These are phyloP conservation scores for Fusarium luffae DNA, from an alignment of 2,329 filamentous ascomycete species.

Conservation along the genomic window DNA sequence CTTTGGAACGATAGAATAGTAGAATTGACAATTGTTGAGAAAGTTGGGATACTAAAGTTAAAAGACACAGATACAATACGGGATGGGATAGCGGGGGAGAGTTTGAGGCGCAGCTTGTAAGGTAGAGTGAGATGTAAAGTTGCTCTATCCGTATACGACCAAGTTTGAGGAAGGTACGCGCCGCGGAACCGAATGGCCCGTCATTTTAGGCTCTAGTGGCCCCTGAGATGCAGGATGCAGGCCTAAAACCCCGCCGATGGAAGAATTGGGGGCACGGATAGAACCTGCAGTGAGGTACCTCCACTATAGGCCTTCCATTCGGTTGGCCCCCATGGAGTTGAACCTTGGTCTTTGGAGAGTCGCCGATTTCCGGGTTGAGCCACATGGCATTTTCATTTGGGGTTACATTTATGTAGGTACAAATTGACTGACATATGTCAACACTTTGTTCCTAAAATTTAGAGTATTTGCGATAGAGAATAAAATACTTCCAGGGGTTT, in stretches of 20 bases:
- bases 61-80: neutral
- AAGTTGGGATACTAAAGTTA: slow-evolving; percentile 28
- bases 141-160: slow-evolving; percentile 1
- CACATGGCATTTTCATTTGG: slow-evolving; percentile 23
- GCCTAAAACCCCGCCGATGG: slow-evolving; percentile 44
- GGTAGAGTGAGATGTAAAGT: slow-evolving; percentile 14
- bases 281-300: neutral
- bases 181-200: slow-evolving; percentile 34
- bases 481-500: neutral
- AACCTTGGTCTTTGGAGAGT: neutral
- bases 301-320: neutral
- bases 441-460: neutral
- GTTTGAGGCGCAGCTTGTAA: slow-evolving; percentile 37
- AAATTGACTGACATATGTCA: slow-evolving; percentile 3
- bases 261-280: slow-evolving; percentile 8
- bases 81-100: slow-evolving; percentile 29
- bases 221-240: slow-evolving; percentile 31
- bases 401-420: slow-evolving; percentile 25
- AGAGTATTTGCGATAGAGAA: no score
- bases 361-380: slow-evolving; percentile 31
- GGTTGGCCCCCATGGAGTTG: neutral
- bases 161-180: slow-evolving; percentile 2
- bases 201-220: slow-evolving; percentile 37
- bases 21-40: slow-evolving; percentile 16
- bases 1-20: neutral